Base-by-base conservation (phyloP, 108 stramenopile genomes). In the Fragilaria radians region DNA sequence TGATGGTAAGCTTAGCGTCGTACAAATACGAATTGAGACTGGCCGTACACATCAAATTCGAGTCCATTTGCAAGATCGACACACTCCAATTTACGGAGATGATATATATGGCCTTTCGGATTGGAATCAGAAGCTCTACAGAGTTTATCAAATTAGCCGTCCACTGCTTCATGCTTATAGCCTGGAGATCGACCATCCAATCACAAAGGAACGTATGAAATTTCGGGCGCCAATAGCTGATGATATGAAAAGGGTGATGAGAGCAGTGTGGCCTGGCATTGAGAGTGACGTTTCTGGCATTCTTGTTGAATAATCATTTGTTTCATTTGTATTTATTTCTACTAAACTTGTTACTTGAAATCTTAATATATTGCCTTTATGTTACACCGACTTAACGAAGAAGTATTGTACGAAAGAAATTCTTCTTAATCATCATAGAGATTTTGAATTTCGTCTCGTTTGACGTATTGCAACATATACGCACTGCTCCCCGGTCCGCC, bases 31-130 rank as follows among this genome's bases (percentile, higher is more conserved):
- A 36, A 97, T 97, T 48, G 93, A 92, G 46, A 97, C 96, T 19
- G 96, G 96, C 14, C 76, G 96, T 21, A 97, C 96, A 17, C 96
- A 97, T 63, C 96, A 97, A 81, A 76, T 82, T 58, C 80, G 91
- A 57, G 92, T 88, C 30, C 93, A 96, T 62, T 61, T 94, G 21
- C 89, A 94, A 80, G 90, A 95, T 84, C 86, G 94, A 25, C 85
- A 88, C 14, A 97, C 95, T 46, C 92, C 95, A 5, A 85, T 97
- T 33, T 88, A 95, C 57, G 96, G 96, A 21, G 96, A 97, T 72
- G 95, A 93, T 55, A 73, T 96, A 2, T 97, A 97, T 57, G 96
- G 96, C 5, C 74, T 95, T 46, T 54, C 73, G 0, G 89, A 94
- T 66, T 95, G 94, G 94, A 97, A 97, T 64, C 80, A 80, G 53